phyloP scores from a whole-genome alignment of 2,329 filamentous ascomycete genomes.

The Sporothrix brasiliensis region DNA sequence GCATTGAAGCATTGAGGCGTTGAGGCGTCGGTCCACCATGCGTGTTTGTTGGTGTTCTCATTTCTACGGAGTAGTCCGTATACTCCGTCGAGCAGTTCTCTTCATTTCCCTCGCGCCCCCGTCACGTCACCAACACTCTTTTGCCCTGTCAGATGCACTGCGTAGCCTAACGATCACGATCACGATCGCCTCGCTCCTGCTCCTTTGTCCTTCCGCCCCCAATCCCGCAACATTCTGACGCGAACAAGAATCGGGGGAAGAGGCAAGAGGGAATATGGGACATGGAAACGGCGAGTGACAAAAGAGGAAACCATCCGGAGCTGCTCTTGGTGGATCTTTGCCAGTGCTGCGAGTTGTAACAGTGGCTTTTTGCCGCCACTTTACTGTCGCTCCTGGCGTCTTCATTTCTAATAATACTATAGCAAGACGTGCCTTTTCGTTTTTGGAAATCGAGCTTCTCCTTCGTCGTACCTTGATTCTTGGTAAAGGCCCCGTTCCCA shows the following conservation, averaged over 20 bases:
- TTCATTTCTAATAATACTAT: background rate
- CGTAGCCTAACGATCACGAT: background rate
- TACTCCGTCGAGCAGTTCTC: background rate
- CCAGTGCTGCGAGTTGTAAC: background rate
- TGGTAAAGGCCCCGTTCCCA: background rate
- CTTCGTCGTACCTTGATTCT: background rate
- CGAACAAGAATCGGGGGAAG: background rate
- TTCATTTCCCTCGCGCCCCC: background rate
- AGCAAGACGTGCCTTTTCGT: background rate
- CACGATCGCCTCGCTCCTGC: background rate
- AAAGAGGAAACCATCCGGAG: conserved; percentile 1
- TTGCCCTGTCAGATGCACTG: background rate
- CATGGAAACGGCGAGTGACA: background rate
- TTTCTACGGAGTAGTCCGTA: background rate
- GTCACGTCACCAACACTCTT: conserved; percentile 10
- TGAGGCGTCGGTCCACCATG: background rate
- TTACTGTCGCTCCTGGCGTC: background rate
- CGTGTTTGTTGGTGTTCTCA: background rate
- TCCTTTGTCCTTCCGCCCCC: background rate
- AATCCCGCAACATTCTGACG: background rate
- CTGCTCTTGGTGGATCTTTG: background rate
- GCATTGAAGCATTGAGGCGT: too few species aligned
- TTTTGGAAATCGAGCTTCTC: background rate
- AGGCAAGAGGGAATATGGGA: background rate
- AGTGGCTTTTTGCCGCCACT: background rate